Percentiles rank a stretch among this genome's conserved stretches.
Evolutionary conservation across 202 grass and related monocot genomes (phyloP).

Genomic region (Hordeum pubiflorum): DNA sequence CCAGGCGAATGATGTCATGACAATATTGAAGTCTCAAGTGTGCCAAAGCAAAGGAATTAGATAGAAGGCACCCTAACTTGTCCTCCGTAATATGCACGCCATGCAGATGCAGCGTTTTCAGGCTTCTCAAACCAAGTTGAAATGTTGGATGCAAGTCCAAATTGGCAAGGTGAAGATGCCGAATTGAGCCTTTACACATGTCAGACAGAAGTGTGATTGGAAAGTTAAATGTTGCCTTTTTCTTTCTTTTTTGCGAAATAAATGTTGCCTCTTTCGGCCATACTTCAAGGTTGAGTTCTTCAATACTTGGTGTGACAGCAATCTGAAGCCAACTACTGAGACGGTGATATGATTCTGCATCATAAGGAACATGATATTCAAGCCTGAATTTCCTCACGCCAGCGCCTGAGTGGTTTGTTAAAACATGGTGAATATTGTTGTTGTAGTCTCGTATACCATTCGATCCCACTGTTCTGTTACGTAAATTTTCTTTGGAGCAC

Average conservation of each 20-base stretch:
- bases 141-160: background rate
- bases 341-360: background rate
- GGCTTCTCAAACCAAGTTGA: background rate
- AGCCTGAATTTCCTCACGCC: background rate
- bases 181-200: background rate
- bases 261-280: background rate
- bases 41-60: background rate
- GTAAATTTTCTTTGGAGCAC: background rate
- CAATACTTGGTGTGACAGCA: background rate
- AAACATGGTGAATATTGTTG: background rate
- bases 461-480: background rate
- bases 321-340: background rate
- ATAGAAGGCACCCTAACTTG: background rate
- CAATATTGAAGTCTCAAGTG: background rate
- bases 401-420: background rate
- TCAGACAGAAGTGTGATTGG: background rate
- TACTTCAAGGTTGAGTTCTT: background rate
- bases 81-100: background rate
- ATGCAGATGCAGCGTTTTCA: background rate
- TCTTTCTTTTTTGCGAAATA: background rate
- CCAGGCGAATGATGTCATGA: background rate
- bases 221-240: background rate
- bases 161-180: background rate
- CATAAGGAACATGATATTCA: background rate
- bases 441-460: background rate